phyloP scores from a whole-genome alignment of 108 stramenopile genomes.

The Aurantiochytrium sp. region DNA sequence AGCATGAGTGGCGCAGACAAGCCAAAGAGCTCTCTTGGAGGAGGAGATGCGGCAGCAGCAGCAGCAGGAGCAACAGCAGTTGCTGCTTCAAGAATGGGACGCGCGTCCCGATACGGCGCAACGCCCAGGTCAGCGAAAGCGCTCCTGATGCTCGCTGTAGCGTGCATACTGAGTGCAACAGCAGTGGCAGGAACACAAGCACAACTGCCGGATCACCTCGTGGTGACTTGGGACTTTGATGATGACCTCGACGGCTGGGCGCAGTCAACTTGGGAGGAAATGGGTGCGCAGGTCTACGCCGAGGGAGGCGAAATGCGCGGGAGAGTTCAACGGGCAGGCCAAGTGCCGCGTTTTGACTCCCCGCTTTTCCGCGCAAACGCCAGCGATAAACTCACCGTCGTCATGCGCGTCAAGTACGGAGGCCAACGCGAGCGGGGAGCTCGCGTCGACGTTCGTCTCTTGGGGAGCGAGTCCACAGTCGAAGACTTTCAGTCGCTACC shows the following conservation, averaged over 20 bases:
- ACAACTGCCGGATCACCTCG: background rate
- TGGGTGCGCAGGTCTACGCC: background rate
- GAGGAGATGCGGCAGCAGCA: no score
- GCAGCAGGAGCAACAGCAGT: no score
- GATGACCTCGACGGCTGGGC: slow-evolving; percentile 4
- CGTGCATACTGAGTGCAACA: no score
- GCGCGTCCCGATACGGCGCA: no score
- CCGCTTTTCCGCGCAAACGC: background rate
- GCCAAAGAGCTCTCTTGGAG: no score
- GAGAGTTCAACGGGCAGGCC: background rate
- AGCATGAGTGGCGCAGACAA: no score
- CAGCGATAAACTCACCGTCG: background rate
- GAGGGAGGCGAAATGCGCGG: slow-evolving; percentile 14
- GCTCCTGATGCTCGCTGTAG: no score
- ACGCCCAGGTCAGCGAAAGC: no score
- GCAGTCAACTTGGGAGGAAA: background rate
- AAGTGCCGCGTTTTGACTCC: background rate
- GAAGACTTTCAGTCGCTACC: background rate
- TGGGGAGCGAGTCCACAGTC: background rate
- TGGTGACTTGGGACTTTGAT: background rate
- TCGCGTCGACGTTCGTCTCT: background rate
- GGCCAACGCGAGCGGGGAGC: background rate
- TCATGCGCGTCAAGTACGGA: background rate
- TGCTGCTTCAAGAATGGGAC: no score
- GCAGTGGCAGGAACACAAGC: no score